Evolutionary conservation across 1,284 basidiomycete genomes (phyloP), one percentile per base, ranked within the genome.

Genomic region (Fomitopsis pinicola): DNA sequence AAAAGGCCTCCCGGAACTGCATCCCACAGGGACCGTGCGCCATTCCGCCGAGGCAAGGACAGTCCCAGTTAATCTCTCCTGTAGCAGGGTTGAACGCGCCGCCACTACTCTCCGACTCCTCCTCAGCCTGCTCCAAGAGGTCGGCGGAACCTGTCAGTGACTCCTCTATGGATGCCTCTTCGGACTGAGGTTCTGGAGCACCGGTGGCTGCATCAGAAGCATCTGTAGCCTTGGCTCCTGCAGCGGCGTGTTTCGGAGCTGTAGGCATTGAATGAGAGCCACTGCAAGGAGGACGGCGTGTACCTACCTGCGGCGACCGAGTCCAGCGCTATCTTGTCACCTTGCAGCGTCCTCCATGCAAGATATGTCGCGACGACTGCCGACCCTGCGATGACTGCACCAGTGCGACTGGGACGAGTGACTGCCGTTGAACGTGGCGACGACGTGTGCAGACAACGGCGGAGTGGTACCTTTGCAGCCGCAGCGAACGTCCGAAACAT

Each of bases 11-110:
- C 68, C 93, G 90, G 82, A 99, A 99, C 70, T 98, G 84, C 65
- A 86, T 83, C 12, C 97, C 97, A 72, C 97, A 99, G 2, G 96
- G 95, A 6, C 97, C 97, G 71, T 98, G 83, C 2, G 97, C 96
- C 97, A 99, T 98, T 59, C 97, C 97, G 30, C 97, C 97, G 12
- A 99, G 86, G 75, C 97, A 99, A 1, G 95, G 94, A 73, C 95
- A 98, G 74, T 97, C 95, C 95, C 95, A 98, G 79, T 98, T 98
- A 72, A 98, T 97, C 81, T 97, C 94, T 56, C 97, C 97, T 0
- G 97, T 99, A 67, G 88, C 94, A 22, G 96, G 95, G 77, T 99
- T 92, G 82, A 79, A 92, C 17, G 89, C 89, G 60, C 68, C 64
- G 56, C 66, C 56, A 54, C 68, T 77, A 22, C 75, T 71, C 26